Conservation (phyloP, 2,329 filamentous ascomycete species). For the Aspergillus neoniger region DNA sequence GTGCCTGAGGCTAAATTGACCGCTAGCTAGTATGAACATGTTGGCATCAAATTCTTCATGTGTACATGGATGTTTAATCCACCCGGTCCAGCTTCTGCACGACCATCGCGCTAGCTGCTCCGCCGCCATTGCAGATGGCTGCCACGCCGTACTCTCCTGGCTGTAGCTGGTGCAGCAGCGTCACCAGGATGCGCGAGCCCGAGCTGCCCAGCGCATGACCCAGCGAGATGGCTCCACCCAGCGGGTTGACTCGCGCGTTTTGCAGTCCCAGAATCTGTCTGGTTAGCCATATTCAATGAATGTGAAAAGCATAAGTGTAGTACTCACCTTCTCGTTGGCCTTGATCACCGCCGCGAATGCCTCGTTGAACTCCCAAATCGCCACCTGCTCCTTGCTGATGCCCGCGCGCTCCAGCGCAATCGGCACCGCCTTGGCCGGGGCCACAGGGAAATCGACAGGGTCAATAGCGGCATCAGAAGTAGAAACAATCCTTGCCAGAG, state of each 20-base stretch:
- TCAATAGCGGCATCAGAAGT: constrained; percentile 89
- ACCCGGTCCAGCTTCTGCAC: constrained; percentile 74
- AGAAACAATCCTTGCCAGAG: constrained; percentile 82
- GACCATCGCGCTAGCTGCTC: constrained; percentile 86
- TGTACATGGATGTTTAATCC: constrained; percentile 6
- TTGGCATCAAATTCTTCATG: background rate
- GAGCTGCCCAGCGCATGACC: constrained; percentile 94
- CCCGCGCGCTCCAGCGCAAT: constrained; percentile 85
- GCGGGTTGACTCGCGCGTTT: constrained; percentile 76
- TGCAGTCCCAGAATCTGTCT: constrained; percentile 74
- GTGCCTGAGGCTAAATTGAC: background rate
- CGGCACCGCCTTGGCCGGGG: constrained; percentile 88
- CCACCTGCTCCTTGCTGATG: constrained; percentile 86
- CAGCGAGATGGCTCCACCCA: constrained; percentile 88
- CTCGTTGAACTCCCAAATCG: constrained; percentile 98
- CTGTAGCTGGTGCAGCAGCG: constrained; percentile 86
- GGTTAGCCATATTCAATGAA: constrained; percentile 15
- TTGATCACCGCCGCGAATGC: constrained; percentile 95
- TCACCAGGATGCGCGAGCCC: constrained; percentile 85
- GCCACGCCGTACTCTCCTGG: constrained; percentile 92
- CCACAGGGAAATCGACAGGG: constrained; percentile 90
- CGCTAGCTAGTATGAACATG: background rate
- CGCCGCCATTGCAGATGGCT: constrained; percentile 95
- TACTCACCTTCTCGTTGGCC: constrained; percentile 78
- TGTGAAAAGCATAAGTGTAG: background rate